These are phyloP conservation scores for Thymus quinquecostatus DNA, from an alignment of 257 asterid genomes.

Conservation along the genomic window DNA sequence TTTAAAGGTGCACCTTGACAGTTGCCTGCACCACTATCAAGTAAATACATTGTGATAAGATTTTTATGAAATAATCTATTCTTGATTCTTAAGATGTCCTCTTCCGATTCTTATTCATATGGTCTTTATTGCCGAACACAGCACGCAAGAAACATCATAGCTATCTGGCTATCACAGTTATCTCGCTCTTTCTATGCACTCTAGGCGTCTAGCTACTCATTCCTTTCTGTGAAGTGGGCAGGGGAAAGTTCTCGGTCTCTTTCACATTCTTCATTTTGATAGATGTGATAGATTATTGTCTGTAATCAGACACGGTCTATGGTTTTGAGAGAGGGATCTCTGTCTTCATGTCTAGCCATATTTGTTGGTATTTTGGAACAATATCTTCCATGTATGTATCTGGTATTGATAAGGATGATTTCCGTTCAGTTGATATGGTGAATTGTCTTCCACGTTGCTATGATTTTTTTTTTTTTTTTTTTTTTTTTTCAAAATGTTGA, in stretches of 20 bases:
- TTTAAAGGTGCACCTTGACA: not conserved
- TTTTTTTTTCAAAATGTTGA: not conserved
- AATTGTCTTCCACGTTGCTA: not conserved
- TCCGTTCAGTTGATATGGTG: not conserved
- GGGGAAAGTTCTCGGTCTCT: not conserved
- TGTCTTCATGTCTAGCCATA: not conserved
- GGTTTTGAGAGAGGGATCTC: not conserved
- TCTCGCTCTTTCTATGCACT: not conserved
- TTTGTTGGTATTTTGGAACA: not conserved
- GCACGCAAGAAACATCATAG: no score
- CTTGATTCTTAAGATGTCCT: not conserved
- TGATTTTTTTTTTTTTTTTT: not conserved
- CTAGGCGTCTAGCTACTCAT: not conserved
- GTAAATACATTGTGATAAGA: not conserved
- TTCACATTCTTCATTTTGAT: slow-evolving; percentile 13
- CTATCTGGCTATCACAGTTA: not conserved
- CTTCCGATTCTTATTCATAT: not conserved
- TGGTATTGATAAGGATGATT: slow-evolving; percentile 4
- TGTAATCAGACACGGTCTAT: not conserved
- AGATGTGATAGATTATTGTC: slow-evolving; percentile 6
- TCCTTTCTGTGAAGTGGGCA: not conserved
- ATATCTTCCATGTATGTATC: not conserved
- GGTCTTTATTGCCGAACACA: not conserved
- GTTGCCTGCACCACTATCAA: not conserved
- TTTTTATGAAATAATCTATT: not conserved